phyloP scores from a whole-genome alignment of 169 alveolate species.

The Eimeria sp. region DNA sequence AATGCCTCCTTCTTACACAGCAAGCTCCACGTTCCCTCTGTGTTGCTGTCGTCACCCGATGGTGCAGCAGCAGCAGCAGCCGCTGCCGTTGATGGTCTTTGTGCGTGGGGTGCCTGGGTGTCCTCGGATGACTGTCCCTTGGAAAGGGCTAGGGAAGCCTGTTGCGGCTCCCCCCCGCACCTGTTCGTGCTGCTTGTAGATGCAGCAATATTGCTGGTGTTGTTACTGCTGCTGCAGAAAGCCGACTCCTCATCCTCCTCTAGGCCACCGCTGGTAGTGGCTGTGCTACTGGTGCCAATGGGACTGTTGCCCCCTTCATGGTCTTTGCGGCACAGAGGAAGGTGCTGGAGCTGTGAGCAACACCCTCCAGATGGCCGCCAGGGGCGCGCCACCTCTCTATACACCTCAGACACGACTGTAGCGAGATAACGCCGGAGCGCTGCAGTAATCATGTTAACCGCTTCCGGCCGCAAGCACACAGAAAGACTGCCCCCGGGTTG shows the following conservation, averaged over 20 bases:
- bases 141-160: not conserved
- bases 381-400: constrained; percentile 12
- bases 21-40: constrained; percentile 32
- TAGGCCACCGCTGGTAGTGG: constrained; percentile 42
- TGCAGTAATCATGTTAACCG: not conserved
- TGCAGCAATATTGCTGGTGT: not conserved
- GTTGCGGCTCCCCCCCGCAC: not conserved
- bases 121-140: constrained; percentile 16
- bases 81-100: constrained; percentile 18
- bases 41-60: constrained; percentile 17
- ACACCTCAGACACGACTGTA: constrained; percentile 63
- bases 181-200: not conserved
- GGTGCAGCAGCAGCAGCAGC: constrained; percentile 31
- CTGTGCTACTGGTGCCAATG: constrained; percentile 67
- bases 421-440: constrained; percentile 46
- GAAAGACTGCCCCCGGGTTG: constrained; percentile 22
- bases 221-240: constrained; percentile 17
- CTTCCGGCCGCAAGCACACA: constrained; percentile 13
- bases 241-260: constrained; percentile 57
- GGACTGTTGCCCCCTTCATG: constrained; percentile 75
- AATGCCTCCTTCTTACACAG: not conserved
- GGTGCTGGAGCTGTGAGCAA: constrained; percentile 43
- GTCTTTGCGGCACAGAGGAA: constrained; percentile 12
- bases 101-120: not conserved
- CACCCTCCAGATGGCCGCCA: not conserved